Base-by-base conservation (phyloP, 768 basidiomycete genomes). In the Lepiota subincarnata region DNA sequence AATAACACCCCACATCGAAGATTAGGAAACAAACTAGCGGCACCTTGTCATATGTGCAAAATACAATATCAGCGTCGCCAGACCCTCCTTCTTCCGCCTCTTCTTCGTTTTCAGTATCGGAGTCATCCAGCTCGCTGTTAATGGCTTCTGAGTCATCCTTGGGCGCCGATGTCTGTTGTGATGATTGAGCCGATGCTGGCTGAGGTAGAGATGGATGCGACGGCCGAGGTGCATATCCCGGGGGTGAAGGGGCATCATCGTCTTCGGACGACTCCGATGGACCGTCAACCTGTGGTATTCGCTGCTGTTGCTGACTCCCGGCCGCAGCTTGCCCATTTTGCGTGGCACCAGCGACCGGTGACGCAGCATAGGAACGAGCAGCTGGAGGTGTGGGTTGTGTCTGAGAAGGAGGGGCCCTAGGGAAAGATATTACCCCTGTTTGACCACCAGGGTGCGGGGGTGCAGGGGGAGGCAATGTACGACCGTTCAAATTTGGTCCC, bases 31-130 rank as follows among this genome's bases (percentile, higher is more conserved):
- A 28, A 20, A 52, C 39, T 28, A 18, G 16, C 10, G 76, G 37
- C 52, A 92, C 96, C 84, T 98, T 98, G 68, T 99, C 97, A 66
- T 97, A 98, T 6, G 95, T 94, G 68, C 97, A 98, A 64, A 98
- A 96, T 19, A 98, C 92, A 43, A 98, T 92, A 66, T 99, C 97
- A 0, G 82, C 83, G 55, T 93, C 85, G 7, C 81, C 83, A 24
- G 79, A 79, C 0, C 78, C 80, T 4, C 82, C 87, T 46, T 89
- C 89, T 43, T 91, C 91, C 0, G 82, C 81, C 10, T 92, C 92
- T 41, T 89, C 88, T 57, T 92, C 92, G 11, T 80, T 82, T 48
- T 92, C 89, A 5, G 89, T 88, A 58, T 97, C 95, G 0, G 90
- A 90, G 65, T 98, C 95, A 70, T 99, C 97, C 41, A 99, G 71